Base-by-base conservation (phyloP, 2,329 filamentous ascomycete species). In the Arthrocladium fulminans region DNA sequence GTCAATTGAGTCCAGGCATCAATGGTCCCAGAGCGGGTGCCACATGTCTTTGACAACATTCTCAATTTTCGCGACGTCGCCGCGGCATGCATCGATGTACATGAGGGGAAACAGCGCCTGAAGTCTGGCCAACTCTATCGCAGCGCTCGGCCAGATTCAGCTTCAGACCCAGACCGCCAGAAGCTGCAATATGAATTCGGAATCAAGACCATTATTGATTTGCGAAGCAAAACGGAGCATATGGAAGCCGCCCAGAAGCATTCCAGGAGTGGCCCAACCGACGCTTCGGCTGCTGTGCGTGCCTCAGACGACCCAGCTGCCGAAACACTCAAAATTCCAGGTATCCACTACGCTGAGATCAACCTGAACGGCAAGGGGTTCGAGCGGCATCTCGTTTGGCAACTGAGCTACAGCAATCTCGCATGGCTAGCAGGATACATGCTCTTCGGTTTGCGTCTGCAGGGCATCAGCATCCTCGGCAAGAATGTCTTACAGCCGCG, bases 41-140 rank as follows among this genome's bases (percentile, higher is more conserved):
- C 39, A 9, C 32, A 29, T 12, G 40, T 46, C 1, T 69, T 83
- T 55, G 71, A 81, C 50, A 75, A 74, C 45, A 73, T 89, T 44
- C 67, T 83, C 58, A 90, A 90, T 64, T 87, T 89, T 61, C 79
- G 86, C 49, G 86, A 90, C 71, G 81, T 89, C 37, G 84, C n/a
- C n/a, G n/a, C 81, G 34, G 60, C 70, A 24, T 37, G 5, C 13
- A 20, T 45, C 43, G 37, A 45, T 24, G 7, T 3, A 20, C 20
- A 8, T 20, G 8, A 24, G 23, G 2, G 37, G 17, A 35, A 25
- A 3, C 43, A 22, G 20, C 15, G 20, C n/a, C 53, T 86, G 42
- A 74, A 72, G 53, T 78, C 84, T 61, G 80, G 80, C 2, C 62
- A 79, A n/a, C 60, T 88, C 19, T 87, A 76, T 61, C 78, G 84